Evolutionary conservation across 495 filamentous ascomycete species (phyloP).

Genomic region (Articulospora tetracladia): DNA sequence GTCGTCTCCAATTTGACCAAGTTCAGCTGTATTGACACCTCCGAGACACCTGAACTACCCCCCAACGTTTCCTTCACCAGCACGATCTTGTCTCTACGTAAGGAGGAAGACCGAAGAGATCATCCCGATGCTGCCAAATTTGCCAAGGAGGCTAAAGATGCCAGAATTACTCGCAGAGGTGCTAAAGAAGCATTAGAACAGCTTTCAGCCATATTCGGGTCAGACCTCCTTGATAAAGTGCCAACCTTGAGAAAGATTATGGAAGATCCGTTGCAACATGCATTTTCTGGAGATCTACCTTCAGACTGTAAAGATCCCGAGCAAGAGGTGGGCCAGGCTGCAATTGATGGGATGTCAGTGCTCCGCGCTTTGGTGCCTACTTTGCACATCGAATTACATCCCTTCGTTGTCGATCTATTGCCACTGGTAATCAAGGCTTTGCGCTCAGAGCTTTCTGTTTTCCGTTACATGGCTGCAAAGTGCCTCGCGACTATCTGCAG

Average conservation of each 20-base stretch:
- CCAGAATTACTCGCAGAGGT: conserved; percentile 83
- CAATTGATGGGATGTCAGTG: conserved; percentile 90
- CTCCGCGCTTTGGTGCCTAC: conserved; percentile 86
- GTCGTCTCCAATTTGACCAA: conserved; percentile 91
- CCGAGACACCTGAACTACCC: conserved; percentile 93
- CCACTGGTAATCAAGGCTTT: conserved; percentile 85
- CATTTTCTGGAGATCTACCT: conserved; percentile 65
- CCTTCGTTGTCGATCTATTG: conserved; percentile 75
- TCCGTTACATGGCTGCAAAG: conserved; percentile 95
- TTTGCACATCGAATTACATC: conserved; percentile 66
- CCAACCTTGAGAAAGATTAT: conserved; percentile 78
- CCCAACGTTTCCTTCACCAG: conserved; percentile 69
- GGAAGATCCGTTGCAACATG: conserved; percentile 69
- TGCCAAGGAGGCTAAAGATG: conserved; percentile 78
- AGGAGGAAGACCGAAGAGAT: conserved; percentile 94
- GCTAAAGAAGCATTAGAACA: conserved; percentile 95
- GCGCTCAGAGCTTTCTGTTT: conserved; percentile 80
- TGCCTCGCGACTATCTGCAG: conserved; percentile 97
- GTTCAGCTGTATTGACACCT: conserved; percentile 94
- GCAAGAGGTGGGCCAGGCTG: conserved; percentile 76
- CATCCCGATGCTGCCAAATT: conserved; percentile 86
- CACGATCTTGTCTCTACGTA: conserved; percentile 84
- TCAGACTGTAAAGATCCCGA: conserved; percentile 66
- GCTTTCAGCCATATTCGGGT: conserved; percentile 71
- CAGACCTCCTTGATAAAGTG: conserved; percentile 68